Conservation (phyloP, 2,329 filamentous ascomycete species). For the Diaporthe vaccinii region DNA sequence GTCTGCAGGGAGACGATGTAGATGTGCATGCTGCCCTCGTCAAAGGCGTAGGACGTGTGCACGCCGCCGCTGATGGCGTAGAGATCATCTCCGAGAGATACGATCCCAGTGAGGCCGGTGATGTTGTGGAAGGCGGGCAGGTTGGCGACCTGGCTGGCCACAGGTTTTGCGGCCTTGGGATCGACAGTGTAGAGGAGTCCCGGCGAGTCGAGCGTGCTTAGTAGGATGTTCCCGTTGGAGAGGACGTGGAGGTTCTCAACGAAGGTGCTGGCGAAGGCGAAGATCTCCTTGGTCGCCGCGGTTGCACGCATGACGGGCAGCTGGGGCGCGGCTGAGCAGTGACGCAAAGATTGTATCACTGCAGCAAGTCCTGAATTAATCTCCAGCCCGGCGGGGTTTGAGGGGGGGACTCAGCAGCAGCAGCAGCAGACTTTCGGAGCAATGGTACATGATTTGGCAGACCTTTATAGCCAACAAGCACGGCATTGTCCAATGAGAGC, state of each 20-base stretch:
- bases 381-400: neutral
- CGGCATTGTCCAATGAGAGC: neutral
- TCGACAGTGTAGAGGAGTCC: neutral
- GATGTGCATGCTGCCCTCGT: neutral
- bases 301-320: neutral
- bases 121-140: neutral
- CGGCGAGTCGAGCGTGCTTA: neutral
- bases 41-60: neutral
- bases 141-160: neutral
- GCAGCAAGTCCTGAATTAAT: neutral
- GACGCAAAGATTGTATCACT: neutral
- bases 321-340: neutral
- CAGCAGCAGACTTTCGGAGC: neutral
- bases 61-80: neutral
- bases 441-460: neutral
- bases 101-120: neutral
- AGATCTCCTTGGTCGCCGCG: neutral
- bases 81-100: neutral
- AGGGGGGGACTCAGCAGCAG: neutral
- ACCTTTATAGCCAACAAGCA: neutral
- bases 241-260: slow-evolving; percentile 8
- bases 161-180: neutral
- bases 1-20: neutral
- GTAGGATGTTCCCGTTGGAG: neutral
- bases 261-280: neutral